Evolutionary conservation across 768 basidiomycete genomes (phyloP).

Genomic region (Lactarius tabidus): DNA sequence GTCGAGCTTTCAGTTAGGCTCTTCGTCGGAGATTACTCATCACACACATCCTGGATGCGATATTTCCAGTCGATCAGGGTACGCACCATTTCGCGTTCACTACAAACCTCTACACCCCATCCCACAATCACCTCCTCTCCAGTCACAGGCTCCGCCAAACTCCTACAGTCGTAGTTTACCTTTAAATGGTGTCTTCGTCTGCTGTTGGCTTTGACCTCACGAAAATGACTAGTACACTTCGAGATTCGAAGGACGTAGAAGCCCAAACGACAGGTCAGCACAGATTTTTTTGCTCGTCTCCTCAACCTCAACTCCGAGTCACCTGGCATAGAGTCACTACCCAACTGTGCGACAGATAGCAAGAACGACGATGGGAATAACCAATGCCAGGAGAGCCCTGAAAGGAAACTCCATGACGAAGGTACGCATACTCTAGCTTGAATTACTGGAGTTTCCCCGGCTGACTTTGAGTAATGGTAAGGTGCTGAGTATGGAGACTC

Average conservation of each 20-base stretch:
- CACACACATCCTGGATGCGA: too few relatives aligned
- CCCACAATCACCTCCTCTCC: too few relatives aligned
- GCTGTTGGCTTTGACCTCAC: background rate
- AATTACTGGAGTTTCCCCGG: background rate
- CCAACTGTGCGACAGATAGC: background rate
- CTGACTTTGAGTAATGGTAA: background rate
- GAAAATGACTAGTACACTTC: background rate
- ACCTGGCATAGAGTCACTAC: background rate
- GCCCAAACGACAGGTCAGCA: background rate
- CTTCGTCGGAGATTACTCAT: too few relatives aligned
- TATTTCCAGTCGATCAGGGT: background rate
- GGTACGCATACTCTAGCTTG: background rate
- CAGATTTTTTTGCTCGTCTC: background rate
- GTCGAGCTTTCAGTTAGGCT: background rate
- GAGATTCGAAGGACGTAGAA: background rate
- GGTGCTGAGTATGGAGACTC: background rate
- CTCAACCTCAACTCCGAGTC: background rate
- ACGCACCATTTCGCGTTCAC: background rate
- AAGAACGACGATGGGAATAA: background rate
- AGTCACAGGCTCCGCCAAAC: too few relatives aligned
- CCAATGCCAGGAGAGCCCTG: fast-evolving
- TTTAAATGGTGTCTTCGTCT: background rate
- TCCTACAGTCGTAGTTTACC: too few relatives aligned
- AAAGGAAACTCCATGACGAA: background rate
- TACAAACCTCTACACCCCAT: too few relatives aligned